A percentile compares a stretch with the other conserved stretches of the same genome.
Evolutionary conservation across 1,284 basidiomycete species (phyloP).

Genomic region (Pseudozyma hubeiensis): DNA sequence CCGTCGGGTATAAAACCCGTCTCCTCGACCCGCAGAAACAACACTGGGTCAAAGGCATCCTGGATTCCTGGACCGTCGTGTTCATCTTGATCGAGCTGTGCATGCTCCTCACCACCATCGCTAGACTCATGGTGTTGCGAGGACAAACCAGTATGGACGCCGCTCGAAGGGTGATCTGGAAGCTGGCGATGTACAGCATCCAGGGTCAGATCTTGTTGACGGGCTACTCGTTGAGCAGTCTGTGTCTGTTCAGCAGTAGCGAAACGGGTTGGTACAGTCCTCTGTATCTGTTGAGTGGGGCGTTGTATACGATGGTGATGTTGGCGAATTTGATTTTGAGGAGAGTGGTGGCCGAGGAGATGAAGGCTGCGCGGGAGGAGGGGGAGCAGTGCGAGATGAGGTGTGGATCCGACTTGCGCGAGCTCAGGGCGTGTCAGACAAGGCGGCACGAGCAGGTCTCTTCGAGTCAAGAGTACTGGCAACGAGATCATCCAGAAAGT

Average conservation of each 20-base stretch:
- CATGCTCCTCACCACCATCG: constrained; percentile 30
- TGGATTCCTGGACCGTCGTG: constrained; percentile 23
- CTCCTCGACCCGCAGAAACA: constrained; percentile 2
- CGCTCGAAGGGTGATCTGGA: constrained; percentile 17
- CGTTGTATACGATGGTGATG: constrained; percentile 32
- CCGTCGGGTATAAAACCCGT: constrained; percentile 13
- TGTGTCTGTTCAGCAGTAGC: constrained; percentile 15
- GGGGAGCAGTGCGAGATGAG: no score
- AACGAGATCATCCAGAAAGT: no score
- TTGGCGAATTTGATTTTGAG: constrained; percentile 33
- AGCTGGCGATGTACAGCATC: constrained; percentile 28
- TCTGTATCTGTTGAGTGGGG: constrained; percentile 17
- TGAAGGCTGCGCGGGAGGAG: constrained; percentile 8
- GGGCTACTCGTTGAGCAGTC: constrained; percentile 6
- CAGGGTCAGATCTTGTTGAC: constrained; percentile 33
- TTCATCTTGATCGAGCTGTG: constrained; percentile 25
- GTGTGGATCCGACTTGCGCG: no score
- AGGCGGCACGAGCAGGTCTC: no score
- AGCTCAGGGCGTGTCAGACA: no score
- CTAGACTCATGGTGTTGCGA: constrained; percentile 12
- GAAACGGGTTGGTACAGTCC: constrained; percentile 33
- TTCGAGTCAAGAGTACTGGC: no score
- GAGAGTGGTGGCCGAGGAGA: constrained; percentile 6
- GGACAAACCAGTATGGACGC: constrained; percentile 20
- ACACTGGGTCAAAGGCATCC: constrained; percentile 17